A percentile compares a stretch with the other conserved stretches of the same genome.
phyloP scores from a whole-genome alignment of 129 eudicot genomes.

The Oenanthe sinensis region DNA sequence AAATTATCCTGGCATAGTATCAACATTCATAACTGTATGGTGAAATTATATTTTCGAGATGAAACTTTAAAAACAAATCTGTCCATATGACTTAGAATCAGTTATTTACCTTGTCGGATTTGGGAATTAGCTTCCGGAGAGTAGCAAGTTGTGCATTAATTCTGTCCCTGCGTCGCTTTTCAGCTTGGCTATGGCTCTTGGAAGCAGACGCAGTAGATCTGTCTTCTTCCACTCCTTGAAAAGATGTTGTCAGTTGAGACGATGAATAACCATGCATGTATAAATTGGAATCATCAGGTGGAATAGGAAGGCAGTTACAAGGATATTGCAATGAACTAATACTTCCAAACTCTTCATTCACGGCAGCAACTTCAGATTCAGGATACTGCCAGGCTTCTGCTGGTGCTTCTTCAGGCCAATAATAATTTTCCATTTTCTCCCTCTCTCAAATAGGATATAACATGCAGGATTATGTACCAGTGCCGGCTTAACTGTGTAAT shows the following conservation, averaged over 20 bases:
- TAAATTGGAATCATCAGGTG: not conserved
- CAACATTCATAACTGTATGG: not conserved
- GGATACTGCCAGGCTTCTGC: not conserved
- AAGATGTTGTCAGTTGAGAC: not conserved
- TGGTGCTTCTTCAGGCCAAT: not conserved
- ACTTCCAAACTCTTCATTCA: not conserved
- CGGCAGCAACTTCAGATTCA: not conserved
- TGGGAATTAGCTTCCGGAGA: conserved; percentile 63
- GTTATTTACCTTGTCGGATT: conserved; percentile 61
- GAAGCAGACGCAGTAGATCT: conserved; percentile 40
- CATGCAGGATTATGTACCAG: not conserved
- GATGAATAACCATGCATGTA: not conserved
- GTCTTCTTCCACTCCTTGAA: conserved; percentile 1
- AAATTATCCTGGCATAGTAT: not conserved
- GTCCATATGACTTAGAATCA: not conserved
- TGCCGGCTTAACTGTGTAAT: not conserved
- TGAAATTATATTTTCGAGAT: not conserved
- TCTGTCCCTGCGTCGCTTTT: conserved; percentile 84
- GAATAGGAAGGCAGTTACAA: not conserved
- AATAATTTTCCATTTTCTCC: not conserved
- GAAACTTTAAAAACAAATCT: not conserved
- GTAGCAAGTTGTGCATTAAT: conserved; percentile 81
- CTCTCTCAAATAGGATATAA: not conserved
- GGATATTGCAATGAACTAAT: not conserved
- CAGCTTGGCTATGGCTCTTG: conserved; percentile 88